phyloP scores from a whole-genome alignment of 306 rosid species.

The Quercus agrifolia region DNA sequence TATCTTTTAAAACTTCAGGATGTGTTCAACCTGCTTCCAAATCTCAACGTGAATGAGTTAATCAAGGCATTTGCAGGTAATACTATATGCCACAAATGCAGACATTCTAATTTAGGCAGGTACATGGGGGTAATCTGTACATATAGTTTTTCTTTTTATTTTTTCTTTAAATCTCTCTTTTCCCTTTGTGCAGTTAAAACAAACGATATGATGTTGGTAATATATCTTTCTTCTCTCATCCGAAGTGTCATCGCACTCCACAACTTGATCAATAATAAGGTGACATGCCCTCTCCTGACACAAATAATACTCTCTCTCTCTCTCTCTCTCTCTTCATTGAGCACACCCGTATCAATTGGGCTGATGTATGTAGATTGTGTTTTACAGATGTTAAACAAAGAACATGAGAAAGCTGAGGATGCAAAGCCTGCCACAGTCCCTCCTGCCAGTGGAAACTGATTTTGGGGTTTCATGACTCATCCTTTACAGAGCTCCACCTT shows the following conservation, averaged over 20 bases:
- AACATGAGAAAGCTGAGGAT: slow-evolving; percentile 61
- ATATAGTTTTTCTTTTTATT: too few relatives aligned
- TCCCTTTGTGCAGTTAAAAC: slow-evolving; percentile 46
- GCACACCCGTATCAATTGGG: not conserved
- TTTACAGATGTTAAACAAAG: slow-evolving; percentile 55
- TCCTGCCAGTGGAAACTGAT: slow-evolving; percentile 28
- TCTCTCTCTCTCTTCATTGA: not conserved
- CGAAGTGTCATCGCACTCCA: slow-evolving; percentile 68
- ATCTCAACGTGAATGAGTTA: slow-evolving; percentile 51
- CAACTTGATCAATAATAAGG: slow-evolving; percentile 71
- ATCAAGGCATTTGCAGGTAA: slow-evolving; percentile 56
- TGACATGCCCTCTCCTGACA: not conserved
- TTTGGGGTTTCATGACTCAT: not conserved
- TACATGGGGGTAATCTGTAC: not conserved
- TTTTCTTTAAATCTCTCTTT: not conserved
- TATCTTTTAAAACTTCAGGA: slow-evolving; percentile 35
- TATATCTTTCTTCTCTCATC: slow-evolving; percentile 58
- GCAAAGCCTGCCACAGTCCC: slow-evolving; percentile 37
- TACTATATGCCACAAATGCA: not conserved
- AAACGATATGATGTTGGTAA: slow-evolving; percentile 66
- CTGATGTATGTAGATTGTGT: not conserved
- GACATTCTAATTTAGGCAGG: not conserved
- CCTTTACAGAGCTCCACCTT: not conserved
- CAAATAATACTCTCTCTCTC: not conserved
- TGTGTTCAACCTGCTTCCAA: slow-evolving; percentile 57